Conservation (phyloP, 2,329 filamentous ascomycete species). For the Paracoccidioides lutzii region DNA sequence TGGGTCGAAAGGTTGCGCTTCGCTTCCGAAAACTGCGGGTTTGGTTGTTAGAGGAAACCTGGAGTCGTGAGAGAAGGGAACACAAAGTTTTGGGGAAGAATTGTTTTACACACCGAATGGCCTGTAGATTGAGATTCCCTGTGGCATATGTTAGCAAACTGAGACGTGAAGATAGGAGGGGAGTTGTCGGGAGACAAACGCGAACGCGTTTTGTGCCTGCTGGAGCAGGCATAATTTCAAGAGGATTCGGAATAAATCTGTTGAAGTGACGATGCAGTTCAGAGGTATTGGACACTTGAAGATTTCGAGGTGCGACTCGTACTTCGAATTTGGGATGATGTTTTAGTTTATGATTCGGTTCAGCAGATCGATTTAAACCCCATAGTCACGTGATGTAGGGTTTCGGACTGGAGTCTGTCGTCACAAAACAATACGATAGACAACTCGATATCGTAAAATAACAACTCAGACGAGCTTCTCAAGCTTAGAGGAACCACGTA, state of each 20-base stretch:
- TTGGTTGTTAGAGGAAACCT: conserved; percentile 51
- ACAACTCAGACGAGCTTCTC: background rate
- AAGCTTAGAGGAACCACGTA: background rate
- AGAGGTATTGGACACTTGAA: background rate
- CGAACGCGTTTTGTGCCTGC: conserved; percentile 43
- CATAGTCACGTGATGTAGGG: background rate
- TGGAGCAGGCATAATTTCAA: conserved; percentile 38
- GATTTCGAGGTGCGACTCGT: background rate
- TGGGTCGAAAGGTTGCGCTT: conserved; percentile 67
- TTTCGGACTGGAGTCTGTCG: background rate
- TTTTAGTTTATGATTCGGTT: too few relatives aligned
- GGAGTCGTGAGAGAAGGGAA: conserved; percentile 26
- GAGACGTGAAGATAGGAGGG: background rate
- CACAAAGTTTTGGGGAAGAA: conserved; percentile 10
- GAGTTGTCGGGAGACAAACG: conserved; percentile 19
- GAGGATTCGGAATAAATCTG: background rate
- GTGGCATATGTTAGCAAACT: conserved; percentile 13
- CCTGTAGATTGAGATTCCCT: conserved; percentile 36
- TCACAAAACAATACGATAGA: background rate
- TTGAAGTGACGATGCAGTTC: background rate
- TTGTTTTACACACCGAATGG: conserved; percentile 29
- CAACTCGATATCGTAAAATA: background rate
- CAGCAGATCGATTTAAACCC: too few relatives aligned
- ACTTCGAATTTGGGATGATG: too few relatives aligned
- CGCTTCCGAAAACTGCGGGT: conserved; percentile 59